These are phyloP conservation scores for Metschnikowia similis DNA, from an alignment of 805 yeast genomes.

Conservation along the genomic window DNA sequence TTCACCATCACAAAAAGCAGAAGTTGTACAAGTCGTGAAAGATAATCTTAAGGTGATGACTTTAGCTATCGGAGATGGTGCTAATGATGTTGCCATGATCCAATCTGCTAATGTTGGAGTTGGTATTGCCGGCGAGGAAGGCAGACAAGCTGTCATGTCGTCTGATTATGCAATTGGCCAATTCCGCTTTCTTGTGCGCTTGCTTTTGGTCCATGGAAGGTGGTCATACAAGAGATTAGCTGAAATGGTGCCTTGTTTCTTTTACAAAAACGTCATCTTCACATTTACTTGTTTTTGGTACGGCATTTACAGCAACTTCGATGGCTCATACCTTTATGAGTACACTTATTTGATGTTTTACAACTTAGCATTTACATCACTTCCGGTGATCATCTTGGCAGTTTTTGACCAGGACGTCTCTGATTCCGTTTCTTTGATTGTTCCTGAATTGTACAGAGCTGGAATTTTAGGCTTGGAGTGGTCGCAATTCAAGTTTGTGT, in stretches of 20 bases:
- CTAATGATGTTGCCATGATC: slow-evolving; percentile 88
- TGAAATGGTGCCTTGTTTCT: slow-evolving; percentile 81
- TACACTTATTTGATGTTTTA: slow-evolving; percentile 77
- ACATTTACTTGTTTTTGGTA: slow-evolving; percentile 75
- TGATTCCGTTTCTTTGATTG: slow-evolving; percentile 61
- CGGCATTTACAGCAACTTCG: slow-evolving; percentile 69
- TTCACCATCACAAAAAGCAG: slow-evolving; percentile 83
- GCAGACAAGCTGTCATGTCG: slow-evolving; percentile 85
- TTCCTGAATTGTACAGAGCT: slow-evolving; percentile 69
- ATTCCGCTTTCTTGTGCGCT: slow-evolving; percentile 64
- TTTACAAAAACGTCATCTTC: slow-evolving; percentile 74
- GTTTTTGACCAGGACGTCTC: slow-evolving; percentile 78
- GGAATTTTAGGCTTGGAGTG: slow-evolving; percentile 74
- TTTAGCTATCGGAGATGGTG: slow-evolving; percentile 83
- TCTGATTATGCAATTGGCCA: slow-evolving; percentile 86
- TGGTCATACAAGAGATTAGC: slow-evolving; percentile 82
- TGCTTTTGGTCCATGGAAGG: slow-evolving; percentile 74
- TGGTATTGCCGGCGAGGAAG: slow-evolving; percentile 91
- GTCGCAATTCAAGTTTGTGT: slow-evolving; percentile 61
- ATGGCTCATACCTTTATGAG: slow-evolving; percentile 76
- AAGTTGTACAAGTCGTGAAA: slow-evolving; percentile 77
- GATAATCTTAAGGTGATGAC: slow-evolving; percentile 76
- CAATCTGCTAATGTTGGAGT: slow-evolving; percentile 86
- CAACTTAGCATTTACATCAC: slow-evolving; percentile 76
- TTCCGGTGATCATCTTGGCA: slow-evolving; percentile 75